Base-by-base conservation (phyloP, 192 early-diverging fungal species). In the Umbelopsis isabellina region DNA sequence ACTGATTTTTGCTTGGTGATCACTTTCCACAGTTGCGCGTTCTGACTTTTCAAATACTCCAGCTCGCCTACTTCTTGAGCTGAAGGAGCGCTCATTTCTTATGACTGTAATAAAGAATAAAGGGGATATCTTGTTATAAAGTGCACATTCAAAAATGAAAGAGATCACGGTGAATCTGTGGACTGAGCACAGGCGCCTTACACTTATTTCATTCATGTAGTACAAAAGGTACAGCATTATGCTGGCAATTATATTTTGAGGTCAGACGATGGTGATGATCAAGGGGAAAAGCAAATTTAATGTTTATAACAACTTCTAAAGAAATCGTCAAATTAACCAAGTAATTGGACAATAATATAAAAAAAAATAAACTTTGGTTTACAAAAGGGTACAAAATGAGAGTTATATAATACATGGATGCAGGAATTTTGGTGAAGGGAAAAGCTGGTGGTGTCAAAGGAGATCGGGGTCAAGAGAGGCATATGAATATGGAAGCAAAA, bases 21-120 rank as follows among this genome's bases (percentile, higher is more conserved):
- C 70, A 96, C 91, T 77, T 91, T 93, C 92, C 94, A 96, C 30
- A 97, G 86, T 76, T 92, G 89, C n/a, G 90, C 90, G 52, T 95
- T 94, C 75, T 96, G 92, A 11, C 30, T 48, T 33, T 52, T 49
- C 18, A 30, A 41, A n/a, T 69, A 52, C 20, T 49, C 41, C 23
- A 69, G 49, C 37, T 69, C 67, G 9, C 49, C 67, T 33, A 16
- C 55, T 61, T 35, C 55, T n/a, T 25, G 55, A 33, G 25, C 55
- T 35, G 55, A 33, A 11, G 27, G 30, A 16, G 55, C 55, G 33
- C 55, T 61, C 55, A 61, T 61, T 61, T 3, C 12, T 30, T 27
- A 61, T 27, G n/a, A 61, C 4, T 16, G 13, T 30, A 25, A 35
- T 61, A 16, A 33, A 35, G 30, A 35, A 16, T 3, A 7, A 35